Evolutionary conservation across 2,329 filamentous ascomycete genomes (phyloP).

Genomic region (Talaromyces sp.): DNA sequence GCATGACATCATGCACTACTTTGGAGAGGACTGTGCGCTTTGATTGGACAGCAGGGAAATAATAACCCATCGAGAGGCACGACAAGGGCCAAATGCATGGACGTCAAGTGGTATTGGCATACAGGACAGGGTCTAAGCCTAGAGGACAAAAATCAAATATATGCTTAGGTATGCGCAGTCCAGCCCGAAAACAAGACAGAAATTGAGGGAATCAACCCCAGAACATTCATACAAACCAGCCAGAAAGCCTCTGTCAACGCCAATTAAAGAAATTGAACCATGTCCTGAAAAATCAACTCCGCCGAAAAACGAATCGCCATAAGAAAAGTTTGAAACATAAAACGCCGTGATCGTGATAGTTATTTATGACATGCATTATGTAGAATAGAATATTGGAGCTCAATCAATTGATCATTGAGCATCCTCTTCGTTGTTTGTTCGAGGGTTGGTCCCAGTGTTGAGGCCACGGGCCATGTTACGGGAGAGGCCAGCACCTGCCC

Average conservation of each 20-base stretch:
- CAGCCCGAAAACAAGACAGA: neutral
- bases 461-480: conserved; percentile 51
- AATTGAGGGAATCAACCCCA: neutral
- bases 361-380: conserved; percentile 5
- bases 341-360: conserved; percentile 1
- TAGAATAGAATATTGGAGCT: neutral
- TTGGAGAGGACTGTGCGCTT: neutral
- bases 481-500: conserved; percentile 70
- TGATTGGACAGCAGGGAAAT: conserved; percentile 4
- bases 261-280: neutral
- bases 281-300: neutral
- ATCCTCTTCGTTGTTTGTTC: conserved; percentile 18
- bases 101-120: conserved; percentile 4
- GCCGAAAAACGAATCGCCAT: neutral
- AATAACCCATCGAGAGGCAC: neutral
- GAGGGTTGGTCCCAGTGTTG: conserved; percentile 25
- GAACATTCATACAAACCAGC: neutral
- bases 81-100: conserved; percentile 13
- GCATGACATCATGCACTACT: conserved; percentile 15
- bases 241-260: neutral
- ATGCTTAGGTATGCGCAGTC: conserved; percentile 9
- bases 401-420: conserved; percentile 4
- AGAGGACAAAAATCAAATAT: neutral
- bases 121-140: neutral
- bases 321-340: neutral